Evolutionary conservation across 495 filamentous ascomycete species (phyloP).

Genomic region (Aspergillus wentii): DNA sequence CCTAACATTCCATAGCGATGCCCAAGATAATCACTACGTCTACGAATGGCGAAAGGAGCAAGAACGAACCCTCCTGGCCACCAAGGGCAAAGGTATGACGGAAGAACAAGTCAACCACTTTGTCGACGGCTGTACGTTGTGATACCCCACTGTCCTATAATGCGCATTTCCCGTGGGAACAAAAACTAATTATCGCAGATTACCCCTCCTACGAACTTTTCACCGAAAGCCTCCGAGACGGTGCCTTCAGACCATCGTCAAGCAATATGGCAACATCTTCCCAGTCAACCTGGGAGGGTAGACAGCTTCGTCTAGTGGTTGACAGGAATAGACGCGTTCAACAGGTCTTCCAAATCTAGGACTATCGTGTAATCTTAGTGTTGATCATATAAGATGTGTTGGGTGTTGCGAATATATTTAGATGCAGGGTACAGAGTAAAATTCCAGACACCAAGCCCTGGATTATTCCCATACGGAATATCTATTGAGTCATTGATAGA

Average conservation of each 20-base stretch:
- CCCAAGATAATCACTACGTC: constrained; percentile 68
- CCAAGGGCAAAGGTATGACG: constrained; percentile 73
- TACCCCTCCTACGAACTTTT: constrained; percentile 70
- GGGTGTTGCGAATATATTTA: too few relatives aligned
- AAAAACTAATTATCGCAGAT: constrained; percentile 29
- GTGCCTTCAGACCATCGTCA: constrained; percentile 47
- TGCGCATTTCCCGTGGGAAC: not conserved
- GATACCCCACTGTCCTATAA: not conserved
- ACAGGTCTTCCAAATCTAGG: constrained; percentile 49
- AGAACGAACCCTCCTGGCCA: constrained; percentile 61
- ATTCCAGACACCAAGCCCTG: too few relatives aligned
- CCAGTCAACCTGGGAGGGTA: constrained; percentile 37
- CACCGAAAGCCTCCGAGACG: constrained; percentile 59
- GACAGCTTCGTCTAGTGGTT: constrained; percentile 69
- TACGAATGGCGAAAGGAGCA: constrained; percentile 87
- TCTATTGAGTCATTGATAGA: too few relatives aligned
- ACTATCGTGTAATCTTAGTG: too few relatives aligned
- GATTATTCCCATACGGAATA: too few relatives aligned
- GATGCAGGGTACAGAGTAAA: too few relatives aligned
- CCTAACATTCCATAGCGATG: constrained; percentile 65
- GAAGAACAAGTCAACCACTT: constrained; percentile 62
- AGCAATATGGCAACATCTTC: constrained; percentile 8
- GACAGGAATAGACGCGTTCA: constrained; percentile 60
- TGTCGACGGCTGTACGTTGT: constrained; percentile 60
- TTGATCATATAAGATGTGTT: too few relatives aligned